phyloP scores from a whole-genome alignment of 164 flowering plant species.

The Kalanchoe fedtschenkoi region DNA sequence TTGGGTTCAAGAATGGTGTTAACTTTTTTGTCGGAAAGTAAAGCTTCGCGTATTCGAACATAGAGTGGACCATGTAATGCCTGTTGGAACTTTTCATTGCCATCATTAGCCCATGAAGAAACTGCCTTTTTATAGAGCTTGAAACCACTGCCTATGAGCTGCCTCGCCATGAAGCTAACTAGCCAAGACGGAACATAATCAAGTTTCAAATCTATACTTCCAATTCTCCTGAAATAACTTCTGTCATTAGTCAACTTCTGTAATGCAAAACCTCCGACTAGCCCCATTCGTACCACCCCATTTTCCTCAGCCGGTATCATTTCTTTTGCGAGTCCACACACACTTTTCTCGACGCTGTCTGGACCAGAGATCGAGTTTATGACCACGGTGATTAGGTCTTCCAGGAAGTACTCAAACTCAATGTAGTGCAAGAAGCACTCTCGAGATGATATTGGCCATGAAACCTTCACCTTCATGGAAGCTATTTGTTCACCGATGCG shows the following conservation, averaged over 20 bases:
- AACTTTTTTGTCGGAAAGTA: neutral
- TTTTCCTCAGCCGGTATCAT: constrained; percentile 44
- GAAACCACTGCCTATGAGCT: constrained; percentile 81
- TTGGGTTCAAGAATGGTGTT: neutral
- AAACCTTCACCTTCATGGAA: constrained; percentile 78
- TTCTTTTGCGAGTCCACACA: constrained; percentile 54
- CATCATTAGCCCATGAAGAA: neutral
- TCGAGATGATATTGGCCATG: constrained; percentile 87
- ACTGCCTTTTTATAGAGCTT: constrained; percentile 70
- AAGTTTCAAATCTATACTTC: constrained; percentile 68
- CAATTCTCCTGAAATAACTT: constrained; percentile 76
- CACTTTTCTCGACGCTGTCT: constrained; percentile 24
- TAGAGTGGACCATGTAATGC: constrained; percentile 4
- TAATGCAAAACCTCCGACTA: constrained; percentile 84
- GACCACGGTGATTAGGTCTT: constrained; percentile 59
- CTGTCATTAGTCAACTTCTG: constrained; percentile 56
- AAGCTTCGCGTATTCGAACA: constrained; percentile 4
- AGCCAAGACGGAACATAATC: constrained; percentile 82
- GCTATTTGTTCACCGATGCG: constrained; percentile 69
- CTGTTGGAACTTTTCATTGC: neutral
- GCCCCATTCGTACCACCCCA: constrained; percentile 58
- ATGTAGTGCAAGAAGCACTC: constrained; percentile 71
- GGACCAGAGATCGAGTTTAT: constrained; percentile 54
- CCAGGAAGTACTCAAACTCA: constrained; percentile 61
- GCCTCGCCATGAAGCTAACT: constrained; percentile 82